phyloP scores from a whole-genome alignment of 495 filamentous ascomycete species.

The Cercophora samala region DNA sequence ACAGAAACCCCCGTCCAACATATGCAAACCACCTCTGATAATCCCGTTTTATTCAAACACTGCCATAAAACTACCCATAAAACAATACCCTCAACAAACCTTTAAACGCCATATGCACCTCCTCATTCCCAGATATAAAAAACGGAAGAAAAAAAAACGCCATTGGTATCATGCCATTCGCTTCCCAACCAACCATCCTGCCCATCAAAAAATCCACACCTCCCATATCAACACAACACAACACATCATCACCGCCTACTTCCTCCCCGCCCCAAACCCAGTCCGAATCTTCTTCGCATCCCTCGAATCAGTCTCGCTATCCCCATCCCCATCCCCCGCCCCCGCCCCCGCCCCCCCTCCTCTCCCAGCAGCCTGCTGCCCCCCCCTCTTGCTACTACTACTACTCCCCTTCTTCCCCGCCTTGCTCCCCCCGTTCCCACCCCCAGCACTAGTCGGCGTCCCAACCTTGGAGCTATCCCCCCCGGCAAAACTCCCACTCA shows the following conservation, averaged over 20 bases:
- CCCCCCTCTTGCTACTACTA: slow-evolving; percentile 6
- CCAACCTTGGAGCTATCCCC: slow-evolving; percentile 42
- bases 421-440: slow-evolving; percentile 22
- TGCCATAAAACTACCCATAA: background rate
- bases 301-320: slow-evolving; percentile 50
- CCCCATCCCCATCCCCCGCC: slow-evolving; percentile 27
- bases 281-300: slow-evolving; percentile 52
- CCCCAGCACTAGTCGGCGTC: slow-evolving; percentile 43
- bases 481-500: slow-evolving; percentile 8
- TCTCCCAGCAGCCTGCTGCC: no score
- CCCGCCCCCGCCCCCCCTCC: slow-evolving; percentile 10
- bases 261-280: slow-evolving; percentile 50
- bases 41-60: background rate
- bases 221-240: background rate
- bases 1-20: no score
- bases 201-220: slow-evolving; percentile 1
- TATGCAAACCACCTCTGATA: background rate
- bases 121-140: background rate
- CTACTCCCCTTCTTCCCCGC: slow-evolving; percentile 44
- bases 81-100: background rate
- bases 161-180: slow-evolving; percentile 2
- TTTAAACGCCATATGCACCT: background rate
- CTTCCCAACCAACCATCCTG: slow-evolving; percentile 11
- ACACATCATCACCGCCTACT: slow-evolving; percentile 27
- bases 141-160: slow-evolving; percentile 7